Evolutionary conservation across 768 basidiomycete genomes (phyloP).

Genomic region (Tylopilus vinaceipallidus): DNA sequence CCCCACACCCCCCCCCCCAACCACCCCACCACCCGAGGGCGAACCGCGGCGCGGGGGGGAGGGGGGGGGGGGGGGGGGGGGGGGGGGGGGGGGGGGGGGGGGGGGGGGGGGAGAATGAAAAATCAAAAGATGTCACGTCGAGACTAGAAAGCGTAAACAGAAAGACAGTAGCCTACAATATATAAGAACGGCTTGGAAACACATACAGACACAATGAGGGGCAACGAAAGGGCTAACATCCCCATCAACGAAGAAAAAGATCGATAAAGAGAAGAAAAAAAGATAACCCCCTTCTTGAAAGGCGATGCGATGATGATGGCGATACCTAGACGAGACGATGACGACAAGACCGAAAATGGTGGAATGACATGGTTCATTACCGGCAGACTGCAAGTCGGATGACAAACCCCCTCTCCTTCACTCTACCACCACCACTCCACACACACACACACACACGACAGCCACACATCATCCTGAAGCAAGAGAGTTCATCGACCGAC

Average conservation of each 20-base stretch:
- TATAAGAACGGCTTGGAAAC: constrained; percentile 28
- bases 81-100: background rate
- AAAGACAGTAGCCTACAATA: constrained; percentile 28
- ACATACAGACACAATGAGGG: constrained; percentile 21
- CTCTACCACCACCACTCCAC: background rate
- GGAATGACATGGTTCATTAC: constrained; percentile 11
- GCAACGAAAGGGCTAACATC: constrained; percentile 10
- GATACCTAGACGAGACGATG: constrained; percentile 8
- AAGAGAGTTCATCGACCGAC: constrained; percentile 24
- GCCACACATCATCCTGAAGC: background rate
- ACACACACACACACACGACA: too few species aligned
- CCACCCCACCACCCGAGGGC: too few species aligned
- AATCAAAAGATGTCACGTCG: constrained; percentile 17
- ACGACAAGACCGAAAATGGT: constrained; percentile 16
- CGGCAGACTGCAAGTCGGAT: constrained; percentile 14
- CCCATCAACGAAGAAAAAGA: constrained; percentile 12
- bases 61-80: too few species aligned
- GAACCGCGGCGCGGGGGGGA: too few species aligned
- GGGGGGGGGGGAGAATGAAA: background rate
- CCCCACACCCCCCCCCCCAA: too few species aligned
- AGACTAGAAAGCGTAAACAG: constrained; percentile 17
- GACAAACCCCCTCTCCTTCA: constrained; percentile 2
- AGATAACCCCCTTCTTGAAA: constrained; percentile 10
- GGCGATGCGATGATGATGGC: constrained; percentile 11
- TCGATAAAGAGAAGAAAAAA: constrained; percentile 11